Percentiles rank a stretch among this genome's conserved stretches.
Evolutionary conservation across 495 filamentous ascomycete species (phyloP).

Genomic region (Penicillium simplicissimum): DNA sequence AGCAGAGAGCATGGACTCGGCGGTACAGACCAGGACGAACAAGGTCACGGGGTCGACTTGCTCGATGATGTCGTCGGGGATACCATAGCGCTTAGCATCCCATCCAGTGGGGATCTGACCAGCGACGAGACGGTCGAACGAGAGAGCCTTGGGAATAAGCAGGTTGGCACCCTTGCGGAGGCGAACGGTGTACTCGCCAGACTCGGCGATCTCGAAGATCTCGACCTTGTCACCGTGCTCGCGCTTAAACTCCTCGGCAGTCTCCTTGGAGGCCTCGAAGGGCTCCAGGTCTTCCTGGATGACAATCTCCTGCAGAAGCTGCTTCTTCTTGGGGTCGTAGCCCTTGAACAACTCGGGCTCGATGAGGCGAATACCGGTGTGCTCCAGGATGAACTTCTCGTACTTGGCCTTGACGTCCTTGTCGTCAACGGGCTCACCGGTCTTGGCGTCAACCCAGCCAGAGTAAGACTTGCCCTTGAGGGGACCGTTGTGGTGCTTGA

Average conservation of each 20-base stretch:
- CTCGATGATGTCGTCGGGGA: slow-evolving; percentile 95
- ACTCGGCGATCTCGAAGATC: slow-evolving; percentile 92
- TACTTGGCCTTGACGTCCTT: slow-evolving; percentile 97
- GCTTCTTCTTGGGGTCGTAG: slow-evolving; percentile 98
- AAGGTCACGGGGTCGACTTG: slow-evolving; percentile 97
- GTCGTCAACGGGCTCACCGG: slow-evolving; percentile 92
- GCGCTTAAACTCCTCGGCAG: slow-evolving; percentile 93
- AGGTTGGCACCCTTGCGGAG: slow-evolving; percentile 92
- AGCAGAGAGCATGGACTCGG: slow-evolving; percentile 82
- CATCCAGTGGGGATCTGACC: slow-evolving; percentile 96
- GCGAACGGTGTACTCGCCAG: slow-evolving; percentile 90
- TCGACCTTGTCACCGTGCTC: slow-evolving; percentile 97
- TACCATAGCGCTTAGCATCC: slow-evolving; percentile 92
- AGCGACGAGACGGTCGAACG: slow-evolving; percentile 95
- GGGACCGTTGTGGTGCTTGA: slow-evolving; percentile 97
- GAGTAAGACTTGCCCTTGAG: slow-evolving; percentile 96
- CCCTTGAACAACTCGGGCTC: slow-evolving; percentile 96
- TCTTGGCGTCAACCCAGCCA: slow-evolving; percentile 95
- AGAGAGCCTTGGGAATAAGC: slow-evolving; percentile 92
- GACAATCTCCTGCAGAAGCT: slow-evolving; percentile 94
- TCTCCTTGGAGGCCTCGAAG: slow-evolving; percentile 96
- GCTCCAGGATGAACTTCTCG: slow-evolving; percentile 93
- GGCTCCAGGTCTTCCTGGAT: slow-evolving; percentile 95
- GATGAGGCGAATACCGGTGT: slow-evolving; percentile 96
- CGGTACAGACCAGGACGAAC: slow-evolving; percentile 90